Base-by-base conservation (phyloP, 371 early-diverging fungal species). In the Cokeromyces recurvatus region DNA sequence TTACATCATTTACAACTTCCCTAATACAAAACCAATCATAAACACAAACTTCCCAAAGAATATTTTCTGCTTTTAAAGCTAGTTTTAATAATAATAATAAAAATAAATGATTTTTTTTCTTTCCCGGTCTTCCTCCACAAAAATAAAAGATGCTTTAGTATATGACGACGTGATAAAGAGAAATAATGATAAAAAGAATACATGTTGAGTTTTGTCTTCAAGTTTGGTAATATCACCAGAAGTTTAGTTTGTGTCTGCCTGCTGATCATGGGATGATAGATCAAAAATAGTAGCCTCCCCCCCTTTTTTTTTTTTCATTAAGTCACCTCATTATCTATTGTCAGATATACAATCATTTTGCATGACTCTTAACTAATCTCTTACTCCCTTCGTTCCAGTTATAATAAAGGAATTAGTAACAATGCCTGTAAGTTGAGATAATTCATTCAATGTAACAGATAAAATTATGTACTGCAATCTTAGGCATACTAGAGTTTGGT, bases 11-110 rank as follows among this genome's bases (percentile, higher is more conserved):
- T 24, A 73, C 68, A 1, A 68, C 65, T 48, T 73, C 73, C 12
- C 68, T 51, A 1, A 73, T 62, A 43, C 63, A 63, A 43, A 73
- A 73, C 73, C 73, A 73, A 38, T 73, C 66, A 43, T 73, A 69
- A 1, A 68, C 69, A 25, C 62, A 62, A 20, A 66, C 64, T 34
- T 73, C 73, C n/a, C n/a, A 6, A 64, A 41, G 0, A 73, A 53
- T 0, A 49, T 59, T 43, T 73, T 68, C 56, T n/a, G 66, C 61
- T 43, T 64, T 68, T 22, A 49, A 48, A 10, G 62, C 73, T 10
- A 73, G 29, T 25, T 66, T 60, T 19, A 68, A 32, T 1, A n/a
- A n/a, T n/a, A n/a, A n/a, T n/a, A n/a, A n/a, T n/a, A n/a, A n/a
- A n/a, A n/a, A n/a, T n/a, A n/a, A n/a, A n/a, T n/a, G n/a, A n/a